These are phyloP conservation scores for Lepraria neglecta DNA, from an alignment of 495 filamentous ascomycete species.

Conservation along the genomic window DNA sequence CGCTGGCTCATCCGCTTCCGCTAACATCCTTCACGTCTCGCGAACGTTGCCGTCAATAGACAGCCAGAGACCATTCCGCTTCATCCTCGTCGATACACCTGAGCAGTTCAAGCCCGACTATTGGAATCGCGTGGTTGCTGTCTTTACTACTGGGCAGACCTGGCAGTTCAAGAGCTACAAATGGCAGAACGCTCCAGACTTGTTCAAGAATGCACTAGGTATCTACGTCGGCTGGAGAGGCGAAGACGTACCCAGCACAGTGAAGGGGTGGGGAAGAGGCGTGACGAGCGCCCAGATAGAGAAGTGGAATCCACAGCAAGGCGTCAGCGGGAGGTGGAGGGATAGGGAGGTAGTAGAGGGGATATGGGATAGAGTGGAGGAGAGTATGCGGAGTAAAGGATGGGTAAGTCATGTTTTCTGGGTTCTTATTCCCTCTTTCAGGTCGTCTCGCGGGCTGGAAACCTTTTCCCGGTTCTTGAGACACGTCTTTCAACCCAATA, in stretches of 20 bases:
- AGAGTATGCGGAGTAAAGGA: constrained; percentile 75
- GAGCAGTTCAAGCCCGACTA: constrained; percentile 97
- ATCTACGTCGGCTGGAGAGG: constrained; percentile 89
- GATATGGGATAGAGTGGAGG: constrained; percentile 87
- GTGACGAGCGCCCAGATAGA: constrained; percentile 71
- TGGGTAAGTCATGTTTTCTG: constrained; percentile 37
- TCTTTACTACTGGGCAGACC: constrained; percentile 95
- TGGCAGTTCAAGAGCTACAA: constrained; percentile 99
- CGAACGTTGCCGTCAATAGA: constrained; percentile 73
- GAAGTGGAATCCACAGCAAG: constrained; percentile 60
- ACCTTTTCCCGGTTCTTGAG: too few species aligned
- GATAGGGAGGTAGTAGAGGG: constrained; percentile 90
- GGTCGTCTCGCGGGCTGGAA: too few species aligned
- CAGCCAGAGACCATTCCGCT: constrained; percentile 67
- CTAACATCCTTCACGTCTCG: constrained; percentile 76
- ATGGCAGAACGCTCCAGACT: constrained; percentile 80
- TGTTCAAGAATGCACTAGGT: constrained; percentile 82
- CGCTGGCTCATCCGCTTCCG: constrained; percentile 48
- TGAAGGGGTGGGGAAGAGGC: constrained; percentile 78
- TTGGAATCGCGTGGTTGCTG: constrained; percentile 91
- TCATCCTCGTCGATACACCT: constrained; percentile 87
- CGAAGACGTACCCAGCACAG: constrained; percentile 66
- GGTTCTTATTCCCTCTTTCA: too few species aligned
- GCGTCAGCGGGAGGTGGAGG: constrained; percentile 63
- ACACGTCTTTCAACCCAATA: too few species aligned